Conservation (phyloP, 1,284 basidiomycete genomes). For the Chalciporus sp. region DNA sequence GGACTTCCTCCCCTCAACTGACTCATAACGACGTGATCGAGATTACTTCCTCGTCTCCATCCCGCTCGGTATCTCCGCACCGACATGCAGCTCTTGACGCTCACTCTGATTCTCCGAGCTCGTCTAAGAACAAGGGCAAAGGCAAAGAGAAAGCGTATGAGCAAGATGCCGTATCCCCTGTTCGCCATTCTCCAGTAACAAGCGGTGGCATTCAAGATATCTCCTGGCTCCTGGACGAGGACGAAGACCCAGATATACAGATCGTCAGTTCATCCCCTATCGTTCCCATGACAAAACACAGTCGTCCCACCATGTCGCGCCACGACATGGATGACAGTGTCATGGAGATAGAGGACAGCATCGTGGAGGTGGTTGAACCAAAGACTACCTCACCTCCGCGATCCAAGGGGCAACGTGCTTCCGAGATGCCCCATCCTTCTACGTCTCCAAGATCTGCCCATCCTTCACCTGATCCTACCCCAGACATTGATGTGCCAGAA, state of each 20-base stretch:
- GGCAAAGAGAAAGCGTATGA: constrained; percentile 14
- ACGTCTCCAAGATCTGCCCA: constrained; percentile 34
- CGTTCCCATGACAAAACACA: constrained; percentile 6
- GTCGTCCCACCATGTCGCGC: not conserved
- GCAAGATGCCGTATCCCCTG: not conserved
- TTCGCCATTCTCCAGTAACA: not conserved
- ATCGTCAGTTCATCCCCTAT: constrained; percentile 53
- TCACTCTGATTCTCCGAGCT: not conserved
- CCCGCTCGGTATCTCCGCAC: constrained; percentile 15
- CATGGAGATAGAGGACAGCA: constrained; percentile 10
- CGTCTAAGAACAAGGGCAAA: constrained; percentile 15
- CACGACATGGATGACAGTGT: constrained; percentile 9
- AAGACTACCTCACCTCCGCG: constrained; percentile 1
- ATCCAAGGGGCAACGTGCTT: constrained; percentile 23
- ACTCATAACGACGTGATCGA: constrained; percentile 32
- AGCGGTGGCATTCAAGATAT: constrained; percentile 41
- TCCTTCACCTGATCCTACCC: constrained; percentile 17
- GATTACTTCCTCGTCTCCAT: constrained; percentile 31
- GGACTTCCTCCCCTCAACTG: constrained; percentile 3
- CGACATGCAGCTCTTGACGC: not conserved
- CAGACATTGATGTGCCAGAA: constrained; percentile 37
- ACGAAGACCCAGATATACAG: constrained; percentile 52
- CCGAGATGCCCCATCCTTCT: constrained; percentile 46
- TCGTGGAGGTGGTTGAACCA: constrained; percentile 10
- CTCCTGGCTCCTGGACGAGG: constrained; percentile 67